Evolutionary conservation across 257 asterid genomes (phyloP), one percentile per base, ranked within the genome.

Genomic region (Scutellaria minor): DNA sequence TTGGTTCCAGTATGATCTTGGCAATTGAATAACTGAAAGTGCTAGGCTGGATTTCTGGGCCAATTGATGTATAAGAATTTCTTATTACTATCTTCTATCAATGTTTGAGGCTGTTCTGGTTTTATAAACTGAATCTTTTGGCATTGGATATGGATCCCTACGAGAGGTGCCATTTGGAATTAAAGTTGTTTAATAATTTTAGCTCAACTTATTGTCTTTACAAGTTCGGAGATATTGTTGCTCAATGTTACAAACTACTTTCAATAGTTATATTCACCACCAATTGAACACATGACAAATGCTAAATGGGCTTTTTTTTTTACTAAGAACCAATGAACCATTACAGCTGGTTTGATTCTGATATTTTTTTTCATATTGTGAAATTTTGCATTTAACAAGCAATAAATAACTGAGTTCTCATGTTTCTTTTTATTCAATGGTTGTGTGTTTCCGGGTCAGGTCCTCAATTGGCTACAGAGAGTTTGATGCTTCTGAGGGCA

Each of bases 391-490:
- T 44, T 46, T 60, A 40, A 46, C 14, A 24, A 56, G 39, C 42
- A 20, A 35, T 27, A 9, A 9, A 4, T 41, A 18, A 44, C 54
- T 39, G 64, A 37, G 6, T 55, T 71, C 69, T 20, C 61, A 13
- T 35, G 39, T 50, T 48, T 31, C 53, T 51, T 46, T 44, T 66
- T 45, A 46, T 54, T 75, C 52, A 66, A 58, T 60, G 37, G 47
- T 39, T 50, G 63, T 8, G 66, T 50, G 55, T 66, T 56, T 22
- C 66, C 41, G 40, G 40, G 24, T 27, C 64, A 75, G 80, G 78
- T 75, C 78, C 75, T 47, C 73, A 9, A 14, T 75, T 67, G 48
- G 67, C 72, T 75, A 80, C 15, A 67, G 81, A n/a, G 78, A 67
- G 54, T 75, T 80, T 55, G 61, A 20, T 72, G 65, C 75, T 71